Percentiles rank a stretch among this genome's conserved stretches.
phyloP scores from a whole-genome alignment of 352 stramenopile genomes.

The Phytophthora hybrid region DNA sequence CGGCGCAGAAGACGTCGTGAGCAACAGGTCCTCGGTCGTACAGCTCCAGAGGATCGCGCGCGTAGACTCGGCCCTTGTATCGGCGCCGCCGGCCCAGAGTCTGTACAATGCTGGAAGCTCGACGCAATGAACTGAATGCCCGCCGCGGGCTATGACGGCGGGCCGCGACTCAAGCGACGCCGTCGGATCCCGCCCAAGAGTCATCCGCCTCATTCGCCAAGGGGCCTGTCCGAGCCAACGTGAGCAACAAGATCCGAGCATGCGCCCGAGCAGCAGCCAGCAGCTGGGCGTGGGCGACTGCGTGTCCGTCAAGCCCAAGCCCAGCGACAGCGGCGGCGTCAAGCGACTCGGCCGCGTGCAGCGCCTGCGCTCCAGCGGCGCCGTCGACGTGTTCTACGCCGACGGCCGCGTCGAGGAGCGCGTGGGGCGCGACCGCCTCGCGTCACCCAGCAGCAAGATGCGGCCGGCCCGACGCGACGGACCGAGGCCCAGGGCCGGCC shows the following conservation, averaged over 20 bases:
- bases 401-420: slow-evolving; percentile 61
- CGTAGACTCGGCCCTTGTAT: too few species aligned
- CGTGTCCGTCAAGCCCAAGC: slow-evolving; percentile 43
- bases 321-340: slow-evolving; percentile 15
- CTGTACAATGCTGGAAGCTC: too few species aligned
- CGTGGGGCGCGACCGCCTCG: slow-evolving; percentile 51
- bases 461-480: slow-evolving; percentile 8
- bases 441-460: neutral
- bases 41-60: too few species aligned
- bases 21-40: too few species aligned
- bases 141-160: too few species aligned
- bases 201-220: slow-evolving; percentile 14
- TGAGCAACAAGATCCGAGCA: slow-evolving; percentile 3
- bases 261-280: slow-evolving; percentile 25
- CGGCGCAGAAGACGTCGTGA: too few species aligned
- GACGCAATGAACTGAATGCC: too few species aligned
- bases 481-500: slow-evolving; percentile 9
- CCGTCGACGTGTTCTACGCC: slow-evolving; percentile 64
- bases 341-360: slow-evolving; percentile 50
- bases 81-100: too few species aligned
- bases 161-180: slow-evolving; percentile 15
- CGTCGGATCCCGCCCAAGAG: neutral
- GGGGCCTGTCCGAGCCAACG: slow-evolving; percentile 10
- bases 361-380: slow-evolving; percentile 52
- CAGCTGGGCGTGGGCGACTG: slow-evolving; percentile 37